These are phyloP conservation scores for Dactylellina drechsleri DNA, from an alignment of 2,329 filamentous ascomycete species.

Conservation along the genomic window DNA sequence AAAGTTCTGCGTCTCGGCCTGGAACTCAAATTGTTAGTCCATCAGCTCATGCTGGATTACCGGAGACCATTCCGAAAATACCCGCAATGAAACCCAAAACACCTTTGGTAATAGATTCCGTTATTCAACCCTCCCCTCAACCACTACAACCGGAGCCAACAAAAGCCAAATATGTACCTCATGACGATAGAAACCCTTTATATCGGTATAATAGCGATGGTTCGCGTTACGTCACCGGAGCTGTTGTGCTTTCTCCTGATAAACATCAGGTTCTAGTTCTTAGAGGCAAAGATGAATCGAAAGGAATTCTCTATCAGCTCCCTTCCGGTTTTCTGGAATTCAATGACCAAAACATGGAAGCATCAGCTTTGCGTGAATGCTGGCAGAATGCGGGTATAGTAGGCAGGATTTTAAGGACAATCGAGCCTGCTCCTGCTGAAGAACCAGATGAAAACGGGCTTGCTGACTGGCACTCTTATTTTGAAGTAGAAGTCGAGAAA, in stretches of 20 bases:
- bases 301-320: slow-evolving; percentile 36
- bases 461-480: slow-evolving; percentile 54
- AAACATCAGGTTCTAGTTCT: slow-evolving; percentile 52
- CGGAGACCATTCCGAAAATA: background rate
- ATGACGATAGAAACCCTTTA: slow-evolving; percentile 34
- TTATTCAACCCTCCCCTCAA: background rate
- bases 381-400: slow-evolving; percentile 54
- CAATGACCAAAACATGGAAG: slow-evolving; percentile 55
- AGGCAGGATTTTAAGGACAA: slow-evolving; percentile 45
- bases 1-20: background rate
- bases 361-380: slow-evolving; percentile 47
- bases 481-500: slow-evolving; percentile 51
- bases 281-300: slow-evolving; percentile 45
- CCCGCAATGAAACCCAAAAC: slow-evolving; percentile 29
- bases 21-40: background rate
- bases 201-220: slow-evolving; percentile 53
- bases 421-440: slow-evolving; percentile 52
- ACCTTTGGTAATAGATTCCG: slow-evolving; percentile 3
- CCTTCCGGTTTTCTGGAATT: slow-evolving; percentile 46
- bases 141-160: background rate
- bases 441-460: slow-evolving; percentile 52
- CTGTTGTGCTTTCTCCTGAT: slow-evolving; percentile 51
- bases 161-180: slow-evolving; percentile 18
- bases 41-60: too few relatives aligned
- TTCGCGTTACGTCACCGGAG: slow-evolving; percentile 51